Evolutionary conservation across 2,329 filamentous ascomycete species (phyloP), one percentile per base, ranked within the genome.

Genomic region (Mariannaea elegans): DNA sequence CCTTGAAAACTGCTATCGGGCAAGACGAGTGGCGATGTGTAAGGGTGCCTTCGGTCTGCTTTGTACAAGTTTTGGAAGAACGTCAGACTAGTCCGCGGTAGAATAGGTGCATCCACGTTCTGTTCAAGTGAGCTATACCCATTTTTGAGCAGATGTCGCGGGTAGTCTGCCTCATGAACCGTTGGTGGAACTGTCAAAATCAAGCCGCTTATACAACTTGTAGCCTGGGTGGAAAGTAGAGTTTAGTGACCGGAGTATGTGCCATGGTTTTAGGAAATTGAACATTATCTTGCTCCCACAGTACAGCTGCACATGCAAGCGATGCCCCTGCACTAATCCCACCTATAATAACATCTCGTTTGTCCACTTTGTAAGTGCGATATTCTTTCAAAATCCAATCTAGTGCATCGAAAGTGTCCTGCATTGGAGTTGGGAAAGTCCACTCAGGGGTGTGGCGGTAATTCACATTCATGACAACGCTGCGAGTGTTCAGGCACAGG

Each of bases 391-490:
- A 9, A 24, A 46, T 23, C 51, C 51, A 54, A 12, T 45, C 38
- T 14, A 53, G 23, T 14, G 51, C 23, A 38, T 45, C 51, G 7
- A 36, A 39, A 29, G 21, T 38, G 24, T 53, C 41, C 14, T 54
- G 32, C 21, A 24, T 31, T 18, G 38, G 38, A 13, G 32, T 29
- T n/a, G 51, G 51, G 32, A 46, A 54, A 32, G 34, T 18, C 19
- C 38, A 31, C 23, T 36, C 32, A 9, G 31, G 31, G 3, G 51
- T 54, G 13, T 54, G 51, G 32, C 51, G 51, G 16, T 54, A 54
- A 12, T 54, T 47, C 18, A 39, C 32, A 19, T 36, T 38, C 18
- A 54, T 18, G 6, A 54, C 51, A 3, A 54, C 12, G 6, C 34
- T n/a, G n/a, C 34, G 9, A 13, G 42, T 29, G 21, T 19, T 16